These are phyloP conservation scores for Podospora anserina DNA, from an alignment of 495 filamentous ascomycete genomes.

Conservation along the genomic window DNA sequence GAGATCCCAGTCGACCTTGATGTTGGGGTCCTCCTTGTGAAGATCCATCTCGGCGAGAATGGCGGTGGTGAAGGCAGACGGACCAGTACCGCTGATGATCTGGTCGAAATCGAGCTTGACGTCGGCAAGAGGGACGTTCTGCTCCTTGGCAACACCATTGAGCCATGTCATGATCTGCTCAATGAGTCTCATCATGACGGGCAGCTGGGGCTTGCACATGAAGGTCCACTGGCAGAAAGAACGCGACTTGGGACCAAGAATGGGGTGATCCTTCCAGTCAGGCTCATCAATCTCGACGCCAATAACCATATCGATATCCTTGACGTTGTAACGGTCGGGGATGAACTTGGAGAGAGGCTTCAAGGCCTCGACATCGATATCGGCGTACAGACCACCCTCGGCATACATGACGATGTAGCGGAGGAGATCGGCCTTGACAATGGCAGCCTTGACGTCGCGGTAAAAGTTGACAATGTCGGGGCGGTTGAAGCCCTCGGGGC, in stretches of 20 bases:
- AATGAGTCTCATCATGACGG: conserved; percentile 60
- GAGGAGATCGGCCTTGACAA: conserved; percentile 60
- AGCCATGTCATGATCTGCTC: conserved; percentile 61
- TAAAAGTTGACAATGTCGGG: conserved; percentile 60
- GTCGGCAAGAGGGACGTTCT: conserved; percentile 50
- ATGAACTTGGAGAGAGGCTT: conserved; percentile 50
- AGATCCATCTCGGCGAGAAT: conserved; percentile 58
- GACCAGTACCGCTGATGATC: conserved; percentile 64
- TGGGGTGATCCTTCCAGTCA: conserved; percentile 56
- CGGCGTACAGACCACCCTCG: conserved; percentile 57
- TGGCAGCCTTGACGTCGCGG: conserved; percentile 52
- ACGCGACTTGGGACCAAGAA: conserved; percentile 58
- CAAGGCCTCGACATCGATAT: conserved; percentile 57
- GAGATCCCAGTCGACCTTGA: conserved; percentile 47
- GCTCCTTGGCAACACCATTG: conserved; percentile 50
- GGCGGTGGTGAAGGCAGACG: conserved; percentile 61
- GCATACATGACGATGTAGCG: conserved; percentile 57
- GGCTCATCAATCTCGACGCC: conserved; percentile 66
- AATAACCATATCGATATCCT: conserved; percentile 58
- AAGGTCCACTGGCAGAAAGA: conserved; percentile 72
- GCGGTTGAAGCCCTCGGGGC: conserved; percentile 55
- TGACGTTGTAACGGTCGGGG: conserved; percentile 45
- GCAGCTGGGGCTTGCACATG: conserved; percentile 58
- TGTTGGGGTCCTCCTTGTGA: conserved; percentile 22
- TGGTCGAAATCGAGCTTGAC: conserved; percentile 63